phyloP scores from a whole-genome alignment of 2,329 filamentous ascomycete species.

The Dothidotthia symphoricarpi region DNA sequence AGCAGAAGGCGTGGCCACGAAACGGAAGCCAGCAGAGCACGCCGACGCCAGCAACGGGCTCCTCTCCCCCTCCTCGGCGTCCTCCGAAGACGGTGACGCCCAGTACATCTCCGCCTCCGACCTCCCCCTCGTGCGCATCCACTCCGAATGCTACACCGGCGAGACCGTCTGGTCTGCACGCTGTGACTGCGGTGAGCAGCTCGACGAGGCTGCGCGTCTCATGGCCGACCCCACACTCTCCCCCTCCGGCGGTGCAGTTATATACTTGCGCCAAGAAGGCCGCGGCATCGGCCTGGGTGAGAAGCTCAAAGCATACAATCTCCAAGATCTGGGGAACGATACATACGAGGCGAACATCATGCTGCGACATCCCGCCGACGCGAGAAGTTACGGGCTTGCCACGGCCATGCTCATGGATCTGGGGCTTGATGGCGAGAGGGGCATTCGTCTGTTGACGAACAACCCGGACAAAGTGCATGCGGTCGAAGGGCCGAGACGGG shows the following conservation, averaged over 20 bases:
- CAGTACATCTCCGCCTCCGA: slow-evolving; percentile 32
- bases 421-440: slow-evolving; percentile 64
- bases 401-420: slow-evolving; percentile 91
- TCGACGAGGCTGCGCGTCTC: slow-evolving; percentile 90
- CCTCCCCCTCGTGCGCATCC: slow-evolving; percentile 83
- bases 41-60: slow-evolving; percentile 11
- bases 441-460: slow-evolving; percentile 85
- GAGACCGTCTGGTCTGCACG: slow-evolving; percentile 98
- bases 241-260: slow-evolving; percentile 77
- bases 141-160: slow-evolving; percentile 97
- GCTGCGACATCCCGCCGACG: slow-evolving; percentile 88
- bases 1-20: slow-evolving; percentile 35
- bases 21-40: slow-evolving; percentile 10
- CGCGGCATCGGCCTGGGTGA: slow-evolving; percentile 91
- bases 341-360: slow-evolving; percentile 95
- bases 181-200: slow-evolving; percentile 95
- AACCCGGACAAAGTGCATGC: slow-evolving; percentile 96
- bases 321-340: slow-evolving; percentile 95
- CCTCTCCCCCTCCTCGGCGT: slow-evolving; percentile 19
- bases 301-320: slow-evolving; percentile 96
- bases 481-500: slow-evolving; percentile 85
- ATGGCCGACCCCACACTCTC: slow-evolving; percentile 70
- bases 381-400: slow-evolving; percentile 90
- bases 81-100: slow-evolving; percentile 31
- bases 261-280: slow-evolving; percentile 94